Evolutionary conservation across 1,284 basidiomycete genomes (phyloP).

Genomic region (Boletus mariae): DNA sequence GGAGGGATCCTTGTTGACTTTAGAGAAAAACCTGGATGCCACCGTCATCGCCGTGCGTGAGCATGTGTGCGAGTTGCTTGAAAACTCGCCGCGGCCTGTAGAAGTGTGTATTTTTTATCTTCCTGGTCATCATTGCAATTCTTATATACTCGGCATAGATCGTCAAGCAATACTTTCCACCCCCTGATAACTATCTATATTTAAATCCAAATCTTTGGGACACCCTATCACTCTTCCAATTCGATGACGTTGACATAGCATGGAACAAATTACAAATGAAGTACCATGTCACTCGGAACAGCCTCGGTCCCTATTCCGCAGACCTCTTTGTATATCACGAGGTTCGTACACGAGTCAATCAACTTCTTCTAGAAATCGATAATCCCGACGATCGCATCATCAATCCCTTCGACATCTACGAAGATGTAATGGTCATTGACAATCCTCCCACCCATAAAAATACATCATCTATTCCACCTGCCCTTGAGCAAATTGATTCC

Average conservation of each 20-base stretch:
- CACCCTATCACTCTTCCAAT: conserved; percentile 47
- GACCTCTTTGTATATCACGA: conserved; percentile 63
- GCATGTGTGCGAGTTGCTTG: conserved; percentile 58
- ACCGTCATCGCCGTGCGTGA: conserved; percentile 70
- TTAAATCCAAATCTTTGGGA: conserved; percentile 52
- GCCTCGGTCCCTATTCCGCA: conserved; percentile 51
- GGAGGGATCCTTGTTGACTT: conserved; percentile 49
- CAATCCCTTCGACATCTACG: conserved; percentile 14
- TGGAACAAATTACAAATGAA: conserved; percentile 56
- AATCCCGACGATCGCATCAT: conserved; percentile 8
- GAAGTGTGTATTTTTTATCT: conserved; percentile 46
- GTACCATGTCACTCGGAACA: conserved; percentile 54
- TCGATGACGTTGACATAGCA: conserved; percentile 43
- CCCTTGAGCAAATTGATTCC: conserved; percentile 44
- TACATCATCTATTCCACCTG: conserved; percentile 30
- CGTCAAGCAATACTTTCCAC: conserved; percentile 52
- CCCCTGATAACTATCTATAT: conserved; percentile 51
- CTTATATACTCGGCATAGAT: conserved; percentile 38
- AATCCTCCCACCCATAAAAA: conserved; percentile 9
- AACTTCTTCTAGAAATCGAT: conserved; percentile 34
- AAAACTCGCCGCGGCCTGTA: conserved; percentile 57
- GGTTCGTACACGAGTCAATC: conserved; percentile 45
- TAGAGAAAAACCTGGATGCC: conserved; percentile 70
- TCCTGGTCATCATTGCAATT: neutral
- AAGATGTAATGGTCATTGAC: conserved; percentile 29